A percentile compares a stretch with the other conserved stretches of the same genome.
Conservation (phyloP, 306 rosid species). For the Prinsepia uniflora region DNA sequence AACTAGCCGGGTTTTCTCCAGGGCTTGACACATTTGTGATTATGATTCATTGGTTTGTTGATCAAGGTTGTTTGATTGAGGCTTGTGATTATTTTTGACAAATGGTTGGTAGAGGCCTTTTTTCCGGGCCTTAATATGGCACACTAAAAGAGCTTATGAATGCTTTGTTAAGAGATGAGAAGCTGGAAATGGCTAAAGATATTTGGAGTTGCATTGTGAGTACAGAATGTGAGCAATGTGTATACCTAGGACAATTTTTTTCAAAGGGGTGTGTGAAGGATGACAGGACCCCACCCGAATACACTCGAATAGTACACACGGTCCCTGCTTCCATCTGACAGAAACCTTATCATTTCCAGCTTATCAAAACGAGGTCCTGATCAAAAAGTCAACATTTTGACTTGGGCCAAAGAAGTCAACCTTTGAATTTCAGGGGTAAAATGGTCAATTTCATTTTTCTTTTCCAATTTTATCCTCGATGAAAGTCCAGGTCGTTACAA, state of each 20-base stretch:
- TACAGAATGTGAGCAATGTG: constrained; percentile 58
- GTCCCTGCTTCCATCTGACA: no score
- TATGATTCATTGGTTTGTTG: constrained; percentile 79
- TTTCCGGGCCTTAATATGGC: constrained; percentile 64
- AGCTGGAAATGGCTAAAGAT: constrained; percentile 85
- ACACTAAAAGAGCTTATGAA: constrained; percentile 68
- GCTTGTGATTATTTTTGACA: constrained; percentile 81
- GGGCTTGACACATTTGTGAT: constrained; percentile 65
- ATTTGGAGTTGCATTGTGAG: constrained; percentile 58
- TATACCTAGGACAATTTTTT: no score
- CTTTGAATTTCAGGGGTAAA: no score
- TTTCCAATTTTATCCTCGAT: no score
- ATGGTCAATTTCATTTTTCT: no score
- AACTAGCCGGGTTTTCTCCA: constrained; percentile 53
- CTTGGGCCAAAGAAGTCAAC: no score
- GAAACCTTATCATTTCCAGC: no score
- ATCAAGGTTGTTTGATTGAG: constrained; percentile 58
- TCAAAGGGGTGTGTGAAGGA: constrained; percentile 79
- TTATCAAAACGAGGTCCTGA: no score
- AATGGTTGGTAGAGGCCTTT: constrained; percentile 72
- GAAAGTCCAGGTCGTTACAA: no score
- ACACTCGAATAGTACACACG: no score
- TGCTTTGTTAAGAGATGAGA: constrained; percentile 59
- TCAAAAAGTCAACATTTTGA: no score
- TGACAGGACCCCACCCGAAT: no score